A percentile compares a stretch with the other conserved stretches of the same genome.
phyloP scores from a whole-genome alignment of 768 basidiomycete species.

The Tulasnella calospora region DNA sequence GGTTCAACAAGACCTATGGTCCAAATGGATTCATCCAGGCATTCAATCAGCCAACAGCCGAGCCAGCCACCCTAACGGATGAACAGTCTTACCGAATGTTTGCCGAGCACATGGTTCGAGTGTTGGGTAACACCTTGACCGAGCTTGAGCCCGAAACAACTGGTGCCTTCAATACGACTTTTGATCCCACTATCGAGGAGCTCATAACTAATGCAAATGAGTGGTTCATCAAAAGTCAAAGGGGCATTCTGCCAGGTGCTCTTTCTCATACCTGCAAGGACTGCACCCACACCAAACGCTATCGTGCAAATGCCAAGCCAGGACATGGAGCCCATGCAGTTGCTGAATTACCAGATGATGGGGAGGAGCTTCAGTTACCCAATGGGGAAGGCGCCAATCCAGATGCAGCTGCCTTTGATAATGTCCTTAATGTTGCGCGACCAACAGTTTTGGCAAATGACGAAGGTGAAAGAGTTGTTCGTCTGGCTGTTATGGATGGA shows the following conservation, averaged over 20 bases:
- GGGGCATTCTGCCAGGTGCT: constrained; percentile 28
- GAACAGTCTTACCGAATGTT: constrained; percentile 35
- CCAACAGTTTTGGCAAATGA: constrained; percentile 8
- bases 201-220: constrained; percentile 21
- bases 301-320: neutral
- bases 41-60: neutral
- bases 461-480: constrained; percentile 31
- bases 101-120: constrained; percentile 33
- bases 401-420: neutral
- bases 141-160: constrained; percentile 29
- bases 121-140: constrained; percentile 31
- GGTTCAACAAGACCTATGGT: too few relatives aligned
- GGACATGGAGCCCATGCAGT: neutral
- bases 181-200: neutral
- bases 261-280: too few relatives aligned
- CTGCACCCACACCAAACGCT: too few relatives aligned
- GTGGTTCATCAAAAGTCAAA: constrained; percentile 27
- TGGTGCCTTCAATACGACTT: constrained; percentile 14
- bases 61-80: constrained; percentile 26
- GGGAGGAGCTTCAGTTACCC: neutral
- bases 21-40: neutral
- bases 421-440: neutral
- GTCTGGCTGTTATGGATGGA: constrained; percentile 35
- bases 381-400: neutral
- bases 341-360: neutral